phyloP scores from a whole-genome alignment of 2,329 filamentous ascomycete species.

The Juglanconis oblonga region DNA sequence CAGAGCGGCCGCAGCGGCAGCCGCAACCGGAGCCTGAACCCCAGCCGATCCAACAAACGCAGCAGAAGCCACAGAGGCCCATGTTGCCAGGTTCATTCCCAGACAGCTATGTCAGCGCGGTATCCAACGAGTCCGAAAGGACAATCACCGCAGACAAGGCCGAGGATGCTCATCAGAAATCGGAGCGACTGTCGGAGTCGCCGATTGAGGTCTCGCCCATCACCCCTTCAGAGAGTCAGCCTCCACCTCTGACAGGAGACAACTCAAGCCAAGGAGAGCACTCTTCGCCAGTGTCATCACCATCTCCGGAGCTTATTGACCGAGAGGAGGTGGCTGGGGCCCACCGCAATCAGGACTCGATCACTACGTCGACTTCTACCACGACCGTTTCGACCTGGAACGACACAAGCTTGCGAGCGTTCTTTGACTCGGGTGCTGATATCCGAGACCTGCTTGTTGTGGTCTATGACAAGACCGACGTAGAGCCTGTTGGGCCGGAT shows the following conservation, averaged over 20 bases:
- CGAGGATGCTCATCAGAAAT: conserved; percentile 25
- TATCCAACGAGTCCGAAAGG: conserved; percentile 29
- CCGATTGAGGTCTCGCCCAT: conserved; percentile 64
- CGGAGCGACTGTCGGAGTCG: conserved; percentile 61
- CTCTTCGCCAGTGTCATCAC: conserved; percentile 61
- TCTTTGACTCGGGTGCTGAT: conserved; percentile 85
- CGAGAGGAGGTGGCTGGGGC: conserved; percentile 40
- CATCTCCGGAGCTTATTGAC: conserved; percentile 59
- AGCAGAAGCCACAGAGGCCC: conserved; percentile 30
- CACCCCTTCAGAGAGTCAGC: conserved; percentile 41
- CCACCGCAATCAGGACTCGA: conserved; percentile 44
- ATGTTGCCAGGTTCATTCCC: conserved; percentile 39
- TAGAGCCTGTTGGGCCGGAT: conserved; percentile 74
- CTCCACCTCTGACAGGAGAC: conserved; percentile 67
- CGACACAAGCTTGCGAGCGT: conserved; percentile 78
- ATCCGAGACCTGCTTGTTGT: conserved; percentile 87
- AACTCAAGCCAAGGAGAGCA: conserved; percentile 67
- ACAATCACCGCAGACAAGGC: conserved; percentile 29
- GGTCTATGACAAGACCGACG: conserved; percentile 86
- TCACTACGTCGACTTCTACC: conserved; percentile 53
- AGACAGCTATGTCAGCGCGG: conserved; percentile 35
- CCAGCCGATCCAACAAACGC: conserved; percentile 30
- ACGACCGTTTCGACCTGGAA: conserved; percentile 72
- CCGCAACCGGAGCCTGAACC: conserved; percentile 11
- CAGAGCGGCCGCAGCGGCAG: neutral